A percentile compares a stretch with the other conserved stretches of the same genome.
phyloP scores from a whole-genome alignment of 768 basidiomycete species.

The Agaricus sinodeliciosus region DNA sequence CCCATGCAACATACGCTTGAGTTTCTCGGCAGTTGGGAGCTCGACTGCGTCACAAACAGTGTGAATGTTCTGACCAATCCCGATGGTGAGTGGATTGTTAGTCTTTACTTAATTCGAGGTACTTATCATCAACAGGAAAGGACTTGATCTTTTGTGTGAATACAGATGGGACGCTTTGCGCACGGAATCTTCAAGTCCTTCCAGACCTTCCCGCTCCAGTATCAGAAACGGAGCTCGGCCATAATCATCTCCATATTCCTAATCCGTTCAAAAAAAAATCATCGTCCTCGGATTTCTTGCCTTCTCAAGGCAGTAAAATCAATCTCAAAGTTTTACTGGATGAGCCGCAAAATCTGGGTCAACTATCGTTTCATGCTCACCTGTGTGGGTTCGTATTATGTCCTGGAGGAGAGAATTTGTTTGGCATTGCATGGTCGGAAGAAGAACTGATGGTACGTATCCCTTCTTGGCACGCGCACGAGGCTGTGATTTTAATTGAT shows the following conservation, averaged over 20 bases:
- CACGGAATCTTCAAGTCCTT: constrained; percentile 30
- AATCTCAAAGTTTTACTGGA: constrained; percentile 14
- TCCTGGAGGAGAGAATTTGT: constrained; percentile 21
- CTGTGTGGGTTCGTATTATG: constrained; percentile 19
- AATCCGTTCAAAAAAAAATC: constrained; percentile 58
- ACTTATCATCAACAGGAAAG: constrained; percentile 19
- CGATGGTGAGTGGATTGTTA: constrained; percentile 34
- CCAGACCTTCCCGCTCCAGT: constrained; percentile 7
- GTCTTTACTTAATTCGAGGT: not conserved
- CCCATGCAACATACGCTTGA: constrained; percentile 7
- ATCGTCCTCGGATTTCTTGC: constrained; percentile 43
- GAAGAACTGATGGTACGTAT: constrained; percentile 31
- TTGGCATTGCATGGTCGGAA: constrained; percentile 44
- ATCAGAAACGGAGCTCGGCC: constrained; percentile 22
- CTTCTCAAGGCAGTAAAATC: constrained; percentile 14
- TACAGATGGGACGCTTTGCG: constrained; percentile 36
- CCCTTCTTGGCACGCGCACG: not conserved
- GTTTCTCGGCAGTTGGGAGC: constrained; percentile 45
- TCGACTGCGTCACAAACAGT: constrained; percentile 40
- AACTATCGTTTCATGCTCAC: constrained; percentile 14
- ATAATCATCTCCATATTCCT: constrained; percentile 38
- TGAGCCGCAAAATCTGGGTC: constrained; percentile 18
- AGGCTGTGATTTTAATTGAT: not conserved
- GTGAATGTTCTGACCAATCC: constrained; percentile 38
- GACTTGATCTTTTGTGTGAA: constrained; percentile 35